Evolutionary conservation across 305 asterid genomes (phyloP).

Genomic region (Rubia occidens): DNA sequence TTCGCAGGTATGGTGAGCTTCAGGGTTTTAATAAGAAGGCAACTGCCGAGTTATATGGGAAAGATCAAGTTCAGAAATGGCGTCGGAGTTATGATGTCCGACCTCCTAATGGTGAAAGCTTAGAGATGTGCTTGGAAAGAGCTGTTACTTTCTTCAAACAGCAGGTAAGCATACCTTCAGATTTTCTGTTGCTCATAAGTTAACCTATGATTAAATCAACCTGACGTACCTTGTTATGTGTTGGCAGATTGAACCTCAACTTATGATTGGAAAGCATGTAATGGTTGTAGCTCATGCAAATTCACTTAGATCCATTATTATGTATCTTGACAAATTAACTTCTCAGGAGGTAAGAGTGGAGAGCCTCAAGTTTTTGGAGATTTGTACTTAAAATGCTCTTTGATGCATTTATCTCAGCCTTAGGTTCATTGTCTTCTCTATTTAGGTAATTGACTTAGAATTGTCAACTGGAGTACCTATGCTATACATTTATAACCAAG

Average conservation of each 20-base stretch:
- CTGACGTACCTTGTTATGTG: background rate
- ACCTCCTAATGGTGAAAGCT: slow-evolving; percentile 89
- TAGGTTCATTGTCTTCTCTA: slow-evolving; percentile 12
- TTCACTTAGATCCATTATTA: slow-evolving; percentile 80
- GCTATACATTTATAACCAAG: slow-evolving; percentile 63
- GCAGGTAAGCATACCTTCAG: slow-evolving; percentile 34
- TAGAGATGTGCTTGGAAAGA: slow-evolving; percentile 85
- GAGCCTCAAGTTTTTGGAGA: background rate
- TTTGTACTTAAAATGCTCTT: background rate
- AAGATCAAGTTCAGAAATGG: slow-evolving; percentile 82
- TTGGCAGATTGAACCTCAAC: slow-evolving; percentile 72
- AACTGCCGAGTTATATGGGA: slow-evolving; percentile 73
- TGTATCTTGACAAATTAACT: slow-evolving; percentile 77
- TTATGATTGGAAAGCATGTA: slow-evolving; percentile 53
- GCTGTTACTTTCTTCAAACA: slow-evolving; percentile 81
- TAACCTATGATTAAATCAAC: background rate
- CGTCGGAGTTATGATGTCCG: slow-evolving; percentile 78
- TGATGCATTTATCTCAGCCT: slow-evolving; percentile 10
- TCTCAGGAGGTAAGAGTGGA: slow-evolving; percentile 57
- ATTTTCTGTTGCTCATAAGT: slow-evolving; percentile 1
- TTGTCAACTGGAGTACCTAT: slow-evolving; percentile 84
- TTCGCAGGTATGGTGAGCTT: slow-evolving; percentile 69
- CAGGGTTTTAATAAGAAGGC: slow-evolving; percentile 77
- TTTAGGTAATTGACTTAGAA: slow-evolving; percentile 76
- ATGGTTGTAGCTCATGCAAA: slow-evolving; percentile 94